Conservation (phyloP, 441 rosid genomes). For the Populus hybrid region DNA sequence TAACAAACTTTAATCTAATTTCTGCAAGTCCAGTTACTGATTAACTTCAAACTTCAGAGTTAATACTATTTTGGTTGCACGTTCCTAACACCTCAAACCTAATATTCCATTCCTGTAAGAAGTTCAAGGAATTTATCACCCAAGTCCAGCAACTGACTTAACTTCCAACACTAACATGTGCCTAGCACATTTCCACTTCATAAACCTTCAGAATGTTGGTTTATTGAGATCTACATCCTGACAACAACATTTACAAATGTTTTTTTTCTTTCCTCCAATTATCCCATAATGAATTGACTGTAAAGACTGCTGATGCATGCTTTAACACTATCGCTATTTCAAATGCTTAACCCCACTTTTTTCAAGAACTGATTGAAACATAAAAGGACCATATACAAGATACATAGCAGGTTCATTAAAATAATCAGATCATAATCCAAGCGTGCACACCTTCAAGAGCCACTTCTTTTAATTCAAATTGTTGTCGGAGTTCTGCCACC, state of each 20-base stretch:
- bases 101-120: not conserved
- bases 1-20: not conserved
- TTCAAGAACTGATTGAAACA: not conserved
- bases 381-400: not conserved
- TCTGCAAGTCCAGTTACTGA: not conserved
- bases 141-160: not conserved
- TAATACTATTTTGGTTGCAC: not conserved
- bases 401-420: not conserved
- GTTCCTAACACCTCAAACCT: not conserved
- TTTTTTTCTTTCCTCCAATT: not conserved
- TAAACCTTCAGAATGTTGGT: not conserved
- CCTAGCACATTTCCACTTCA: slow-evolving; percentile 1
- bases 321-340: not conserved
- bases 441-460: slow-evolving; percentile 57
- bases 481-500: slow-evolving; percentile 62
- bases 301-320: not conserved
- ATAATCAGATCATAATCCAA: slow-evolving; percentile 12
- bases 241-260: not conserved
- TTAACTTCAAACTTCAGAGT: not conserved
- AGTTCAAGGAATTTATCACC: not conserved
- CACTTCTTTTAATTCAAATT: slow-evolving; percentile 66
- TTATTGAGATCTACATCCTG: not conserved
- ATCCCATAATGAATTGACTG: not conserved
- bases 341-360: not conserved
- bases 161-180: not conserved